Percentiles rank a stretch among this genome's conserved stretches.
phyloP scores from a whole-genome alignment of 129 eudicot species.

The Daucus carota region DH1_v3.0 NC_030387.2:5940501-5941000 shows the following conservation, averaged over 20 bases:
- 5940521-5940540: slow-evolving; percentile 34
- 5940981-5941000: not conserved
- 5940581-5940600: slow-evolving; percentile 65
- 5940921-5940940: slow-evolving; percentile 14
- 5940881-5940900: slow-evolving; percentile 8
- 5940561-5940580: slow-evolving; percentile 60
- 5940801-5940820: slow-evolving; percentile 11
- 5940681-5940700: no score
- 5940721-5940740: not conserved
- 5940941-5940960: not conserved
- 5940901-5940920: slow-evolving; percentile 11
- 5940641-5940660: no score
- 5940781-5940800: slow-evolving; percentile 12
- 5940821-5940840: slow-evolving; percentile 11
- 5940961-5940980: slow-evolving; percentile 12
- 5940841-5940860: slow-evolving; percentile 13
- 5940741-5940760: not conserved
- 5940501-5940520: slow-evolving; percentile 63
- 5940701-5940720: no score
- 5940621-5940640: no score
- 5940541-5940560: slow-evolving; percentile 68
- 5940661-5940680: no score
- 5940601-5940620: no score
- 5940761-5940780: slow-evolving; percentile 15
- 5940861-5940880: slow-evolving; percentile 11